These are phyloP conservation scores for Licmophora abbreviata DNA, from an alignment of 108 stramenopile species.

Conservation along the genomic window DNA sequence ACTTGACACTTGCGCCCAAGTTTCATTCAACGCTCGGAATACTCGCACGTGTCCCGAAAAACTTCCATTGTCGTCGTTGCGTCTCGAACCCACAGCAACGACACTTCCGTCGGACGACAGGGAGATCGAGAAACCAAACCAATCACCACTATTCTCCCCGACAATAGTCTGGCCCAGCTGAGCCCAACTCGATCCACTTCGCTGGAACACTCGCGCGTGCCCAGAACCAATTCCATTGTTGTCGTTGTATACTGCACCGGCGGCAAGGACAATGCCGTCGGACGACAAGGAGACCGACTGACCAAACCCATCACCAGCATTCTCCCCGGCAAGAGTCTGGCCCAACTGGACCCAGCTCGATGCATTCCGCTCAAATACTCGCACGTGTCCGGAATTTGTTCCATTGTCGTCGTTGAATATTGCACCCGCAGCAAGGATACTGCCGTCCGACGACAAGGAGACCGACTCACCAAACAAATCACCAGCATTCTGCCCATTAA, in stretches of 20 bases:
- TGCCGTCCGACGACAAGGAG: slow-evolving; percentile 10
- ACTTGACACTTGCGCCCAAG: background rate
- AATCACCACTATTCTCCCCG: background rate
- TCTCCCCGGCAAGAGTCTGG: slow-evolving; percentile 5
- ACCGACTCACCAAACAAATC: slow-evolving; percentile 2
- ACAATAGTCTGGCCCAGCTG: background rate
- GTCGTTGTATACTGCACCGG: background rate
- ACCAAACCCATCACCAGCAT: slow-evolving; percentile 3
- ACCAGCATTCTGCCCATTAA: slow-evolving; percentile 5
- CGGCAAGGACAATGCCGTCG: slow-evolving; percentile 6
- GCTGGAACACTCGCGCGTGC: background rate
- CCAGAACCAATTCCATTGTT: slow-evolving; percentile 4
- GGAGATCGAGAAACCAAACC: background rate
- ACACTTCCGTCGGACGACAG: background rate
- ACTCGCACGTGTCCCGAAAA: background rate
- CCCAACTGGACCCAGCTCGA: slow-evolving; percentile 7
- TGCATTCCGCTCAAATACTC: background rate
- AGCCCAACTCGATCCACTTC: background rate
- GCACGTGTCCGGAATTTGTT: slow-evolving; percentile 3
- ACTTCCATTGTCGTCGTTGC: background rate
- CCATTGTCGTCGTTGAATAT: slow-evolving; percentile 3
- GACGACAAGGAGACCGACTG: slow-evolving; percentile 7
- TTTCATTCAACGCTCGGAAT: slow-evolving; percentile 1
- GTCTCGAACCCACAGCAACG: background rate
- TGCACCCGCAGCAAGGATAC: slow-evolving; percentile 6